Conservation (phyloP, 352 stramenopile species). For the Globisporangium okanoganense region DNA sequence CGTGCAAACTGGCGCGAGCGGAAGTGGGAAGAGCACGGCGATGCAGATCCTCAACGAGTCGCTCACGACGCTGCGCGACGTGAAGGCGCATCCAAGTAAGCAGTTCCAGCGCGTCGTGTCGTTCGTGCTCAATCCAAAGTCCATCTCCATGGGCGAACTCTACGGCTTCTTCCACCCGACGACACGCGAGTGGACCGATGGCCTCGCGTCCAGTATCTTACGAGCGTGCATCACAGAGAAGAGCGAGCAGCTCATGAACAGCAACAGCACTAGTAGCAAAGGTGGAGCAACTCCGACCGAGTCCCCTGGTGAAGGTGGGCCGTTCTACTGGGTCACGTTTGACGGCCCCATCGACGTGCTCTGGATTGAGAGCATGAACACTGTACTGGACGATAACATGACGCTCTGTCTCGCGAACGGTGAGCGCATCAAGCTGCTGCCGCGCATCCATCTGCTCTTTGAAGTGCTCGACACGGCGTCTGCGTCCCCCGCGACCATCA, state of each 20-base stretch:
- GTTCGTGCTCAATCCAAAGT: conserved; percentile 76
- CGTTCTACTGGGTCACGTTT: conserved; percentile 84
- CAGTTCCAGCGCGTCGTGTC: conserved; percentile 57
- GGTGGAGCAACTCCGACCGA: conserved; percentile 2
- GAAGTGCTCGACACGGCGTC: conserved; percentile 89
- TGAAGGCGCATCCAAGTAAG: conserved; percentile 36
- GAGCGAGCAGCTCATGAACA: conserved; percentile 39
- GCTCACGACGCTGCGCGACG: conserved; percentile 45
- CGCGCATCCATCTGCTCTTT: conserved; percentile 90
- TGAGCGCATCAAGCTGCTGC: conserved; percentile 82
- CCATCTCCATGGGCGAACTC: conserved; percentile 72
- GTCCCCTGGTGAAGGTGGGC: conserved; percentile 17
- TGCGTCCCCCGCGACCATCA: conserved; percentile 91
- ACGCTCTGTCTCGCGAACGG: conserved; percentile 88
- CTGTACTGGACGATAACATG: conserved; percentile 90
- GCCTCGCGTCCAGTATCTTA: conserved; percentile 69
- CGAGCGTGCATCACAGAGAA: conserved; percentile 71
- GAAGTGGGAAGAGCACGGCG: conserved; percentile 69
- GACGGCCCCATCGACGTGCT: conserved; percentile 77
- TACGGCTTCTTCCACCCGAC: conserved; percentile 86
- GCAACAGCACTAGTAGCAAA: conserved; percentile 14
- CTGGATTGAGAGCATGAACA: conserved; percentile 90
- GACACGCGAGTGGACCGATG: conserved; percentile 82
- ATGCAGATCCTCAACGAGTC: conserved; percentile 42
- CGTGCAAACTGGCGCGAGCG: conserved; percentile 69